Evolutionary conservation across 177 flowering plant species (phyloP).

Genomic region (Vitis hybrid): DNA sequence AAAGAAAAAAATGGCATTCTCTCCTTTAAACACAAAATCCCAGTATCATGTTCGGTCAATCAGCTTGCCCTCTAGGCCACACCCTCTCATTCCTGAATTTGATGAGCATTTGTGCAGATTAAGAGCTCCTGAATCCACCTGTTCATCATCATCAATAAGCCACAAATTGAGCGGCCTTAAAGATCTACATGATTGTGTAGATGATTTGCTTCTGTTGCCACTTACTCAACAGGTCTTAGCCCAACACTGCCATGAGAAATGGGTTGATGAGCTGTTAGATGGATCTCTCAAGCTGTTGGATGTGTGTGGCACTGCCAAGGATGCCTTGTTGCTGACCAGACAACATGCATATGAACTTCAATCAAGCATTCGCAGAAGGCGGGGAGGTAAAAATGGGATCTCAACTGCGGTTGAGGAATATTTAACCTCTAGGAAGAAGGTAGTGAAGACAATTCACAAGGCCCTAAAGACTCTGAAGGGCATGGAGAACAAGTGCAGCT

Average conservation of each 20-base stretch:
- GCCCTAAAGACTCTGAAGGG: conserved; percentile 25
- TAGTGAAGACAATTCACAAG: conserved; percentile 32
- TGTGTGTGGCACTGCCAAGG: conserved; percentile 26
- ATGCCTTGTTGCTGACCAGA: conserved; percentile 25
- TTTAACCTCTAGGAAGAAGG: conserved; percentile 30
- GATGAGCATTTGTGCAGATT: conserved; percentile 21
- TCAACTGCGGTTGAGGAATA: conserved; percentile 19
- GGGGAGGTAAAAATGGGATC: conserved; percentile 12
- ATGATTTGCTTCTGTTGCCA: conserved; percentile 30
- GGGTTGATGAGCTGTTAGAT: conserved; percentile 25
- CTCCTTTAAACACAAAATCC: conserved; percentile 15
- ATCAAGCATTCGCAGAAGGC: conserved; percentile 33
- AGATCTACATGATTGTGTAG: conserved; percentile 27
- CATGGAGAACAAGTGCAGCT: conserved; percentile 6
- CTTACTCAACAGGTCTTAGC: conserved; percentile 20
- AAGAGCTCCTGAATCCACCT: conserved; percentile 18
- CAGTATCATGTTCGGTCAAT: conserved; percentile 21
- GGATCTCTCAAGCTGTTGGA: conserved; percentile 42
- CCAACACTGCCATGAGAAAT: conserved; percentile 9
- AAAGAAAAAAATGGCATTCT: conserved; percentile 7
- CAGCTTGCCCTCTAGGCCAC: conserved; percentile 31
- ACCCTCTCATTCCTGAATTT: conserved; percentile 17
- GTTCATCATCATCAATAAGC: conserved; percentile 21
- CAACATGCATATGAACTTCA: conserved; percentile 25
- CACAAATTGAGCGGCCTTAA: conserved; percentile 19